These are phyloP conservation scores for Trametes punicea DNA, from an alignment of 768 basidiomycete genomes.

Conservation along the genomic window DNA sequence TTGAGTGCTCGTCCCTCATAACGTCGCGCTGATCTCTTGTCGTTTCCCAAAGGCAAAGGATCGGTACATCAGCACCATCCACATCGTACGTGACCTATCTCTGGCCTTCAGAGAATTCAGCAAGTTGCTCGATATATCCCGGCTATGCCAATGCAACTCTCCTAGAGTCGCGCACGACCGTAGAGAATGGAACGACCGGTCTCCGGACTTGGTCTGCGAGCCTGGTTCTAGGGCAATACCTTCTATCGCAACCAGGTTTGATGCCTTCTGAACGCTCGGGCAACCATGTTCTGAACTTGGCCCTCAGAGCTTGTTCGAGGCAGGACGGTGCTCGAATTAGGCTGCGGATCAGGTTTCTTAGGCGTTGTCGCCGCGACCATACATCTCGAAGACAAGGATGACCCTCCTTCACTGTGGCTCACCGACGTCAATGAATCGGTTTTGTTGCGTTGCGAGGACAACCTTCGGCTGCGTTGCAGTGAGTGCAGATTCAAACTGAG, in stretches of 20 bases:
- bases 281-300: neutral
- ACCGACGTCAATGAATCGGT: constrained; percentile 68
- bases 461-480: constrained; percentile 68
- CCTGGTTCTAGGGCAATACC: constrained; percentile 58
- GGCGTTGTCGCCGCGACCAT: constrained; percentile 59
- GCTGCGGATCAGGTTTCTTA: constrained; percentile 74
- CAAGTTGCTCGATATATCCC: neutral
- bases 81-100: constrained; percentile 67
- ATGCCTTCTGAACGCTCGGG: neutral
- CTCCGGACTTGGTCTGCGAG: constrained; percentile 79
- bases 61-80: constrained; percentile 34
- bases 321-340: constrained; percentile 64
- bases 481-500: constrained; percentile 30
- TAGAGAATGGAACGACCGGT: constrained; percentile 78
- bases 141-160: constrained; percentile 51
- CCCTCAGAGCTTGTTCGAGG: constrained; percentile 39
- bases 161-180: constrained; percentile 67
- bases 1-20: neutral
- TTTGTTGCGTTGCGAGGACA: constrained; percentile 55
- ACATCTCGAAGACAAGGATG: constrained; percentile 35
- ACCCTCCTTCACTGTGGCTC: constrained; percentile 38
- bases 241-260: constrained; percentile 55
- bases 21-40: neutral
- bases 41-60: neutral
- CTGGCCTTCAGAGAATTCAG: constrained; percentile 37